phyloP scores from a whole-genome alignment of 1,139 yeast genomes.

The Kodamaea fungicola region DNA sequence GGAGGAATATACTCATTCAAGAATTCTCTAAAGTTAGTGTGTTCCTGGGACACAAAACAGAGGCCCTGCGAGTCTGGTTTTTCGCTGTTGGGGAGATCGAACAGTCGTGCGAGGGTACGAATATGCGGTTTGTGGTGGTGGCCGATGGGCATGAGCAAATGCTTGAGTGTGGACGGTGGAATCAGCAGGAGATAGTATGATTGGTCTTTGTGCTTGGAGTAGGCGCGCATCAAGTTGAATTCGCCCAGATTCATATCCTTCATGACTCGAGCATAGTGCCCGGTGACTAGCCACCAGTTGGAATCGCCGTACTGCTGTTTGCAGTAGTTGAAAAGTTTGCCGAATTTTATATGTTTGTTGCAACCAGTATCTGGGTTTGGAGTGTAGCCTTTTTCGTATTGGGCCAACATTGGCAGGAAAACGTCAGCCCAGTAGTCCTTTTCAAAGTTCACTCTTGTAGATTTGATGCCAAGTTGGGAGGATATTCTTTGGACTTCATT shows the following conservation, averaged over 20 bases:
- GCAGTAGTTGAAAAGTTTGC: constrained; percentile 61
- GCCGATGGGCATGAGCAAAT: constrained; percentile 76
- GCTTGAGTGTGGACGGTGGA: constrained; percentile 40
- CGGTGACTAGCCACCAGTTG: constrained; percentile 87
- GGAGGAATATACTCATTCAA: constrained; percentile 70
- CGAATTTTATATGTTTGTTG: constrained; percentile 82
- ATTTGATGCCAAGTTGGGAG: constrained; percentile 55
- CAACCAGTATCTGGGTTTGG: constrained; percentile 96
- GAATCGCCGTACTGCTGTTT: constrained; percentile 27
- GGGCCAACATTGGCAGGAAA: constrained; percentile 83
- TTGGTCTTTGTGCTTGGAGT: constrained; percentile 72
- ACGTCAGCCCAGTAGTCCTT: constrained; percentile 90
- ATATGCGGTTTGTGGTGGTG: constrained; percentile 71
- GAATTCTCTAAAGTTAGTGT: constrained; percentile 72
- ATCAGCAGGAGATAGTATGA: constrained; percentile 83
- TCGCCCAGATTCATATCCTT: constrained; percentile 24
- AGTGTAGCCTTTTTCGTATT: constrained; percentile 69
- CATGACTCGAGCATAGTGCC: constrained; percentile 79
- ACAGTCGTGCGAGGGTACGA: constrained; percentile 57
- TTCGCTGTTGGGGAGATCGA: constrained; percentile 56
- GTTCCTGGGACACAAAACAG: constrained; percentile 80
- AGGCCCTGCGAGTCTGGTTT: constrained; percentile 95
- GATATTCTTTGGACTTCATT: constrained; percentile 72
- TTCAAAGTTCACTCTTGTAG: constrained; percentile 80
- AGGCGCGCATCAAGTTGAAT: constrained; percentile 56